Evolutionary conservation across 257 asterid genomes (phyloP).

Genomic region (Scutellaria minor): DNA sequence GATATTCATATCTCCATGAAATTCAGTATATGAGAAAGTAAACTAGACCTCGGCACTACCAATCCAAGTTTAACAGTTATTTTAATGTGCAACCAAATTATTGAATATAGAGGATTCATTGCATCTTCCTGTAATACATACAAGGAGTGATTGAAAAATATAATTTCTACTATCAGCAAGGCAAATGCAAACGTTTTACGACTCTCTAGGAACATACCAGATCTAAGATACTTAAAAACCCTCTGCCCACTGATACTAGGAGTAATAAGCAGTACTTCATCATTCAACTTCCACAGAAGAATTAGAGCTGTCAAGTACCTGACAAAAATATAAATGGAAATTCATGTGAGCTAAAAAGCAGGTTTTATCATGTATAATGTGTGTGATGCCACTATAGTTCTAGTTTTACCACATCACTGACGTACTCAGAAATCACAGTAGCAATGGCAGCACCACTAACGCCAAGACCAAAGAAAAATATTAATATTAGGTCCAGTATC

Average conservation of each 20-base stretch:
- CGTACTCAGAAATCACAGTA: constrained; percentile 96
- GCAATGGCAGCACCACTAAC: constrained; percentile 90
- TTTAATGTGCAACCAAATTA: constrained; percentile 25
- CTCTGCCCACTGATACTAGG: constrained; percentile 71
- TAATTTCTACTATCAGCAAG: not conserved
- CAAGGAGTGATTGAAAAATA: constrained; percentile 12
- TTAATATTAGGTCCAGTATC: constrained; percentile 71
- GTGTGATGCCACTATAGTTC: constrained; percentile 41
- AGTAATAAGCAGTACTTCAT: constrained; percentile 63
- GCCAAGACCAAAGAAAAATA: constrained; percentile 71
- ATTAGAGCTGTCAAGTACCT: constrained; percentile 82
- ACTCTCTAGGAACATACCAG: constrained; percentile 55
- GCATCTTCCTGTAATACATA: constrained; percentile 6
- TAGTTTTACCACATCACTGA: constrained; percentile 83
- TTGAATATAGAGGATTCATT: not conserved
- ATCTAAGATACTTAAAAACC: constrained; percentile 72
- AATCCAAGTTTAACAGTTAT: not conserved
- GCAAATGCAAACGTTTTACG: constrained; percentile 5
- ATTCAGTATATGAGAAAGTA: constrained; percentile 14
- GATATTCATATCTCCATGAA: not conserved
- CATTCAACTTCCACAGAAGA: constrained; percentile 82
- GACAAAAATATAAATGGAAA: constrained; percentile 35
- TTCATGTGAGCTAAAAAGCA: constrained; percentile 23
- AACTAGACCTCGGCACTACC: constrained; percentile 3
- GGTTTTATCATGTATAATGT: constrained; percentile 12